phyloP scores from a whole-genome alignment of 73 alveolate species.

The Urostyla sp. region DNA sequence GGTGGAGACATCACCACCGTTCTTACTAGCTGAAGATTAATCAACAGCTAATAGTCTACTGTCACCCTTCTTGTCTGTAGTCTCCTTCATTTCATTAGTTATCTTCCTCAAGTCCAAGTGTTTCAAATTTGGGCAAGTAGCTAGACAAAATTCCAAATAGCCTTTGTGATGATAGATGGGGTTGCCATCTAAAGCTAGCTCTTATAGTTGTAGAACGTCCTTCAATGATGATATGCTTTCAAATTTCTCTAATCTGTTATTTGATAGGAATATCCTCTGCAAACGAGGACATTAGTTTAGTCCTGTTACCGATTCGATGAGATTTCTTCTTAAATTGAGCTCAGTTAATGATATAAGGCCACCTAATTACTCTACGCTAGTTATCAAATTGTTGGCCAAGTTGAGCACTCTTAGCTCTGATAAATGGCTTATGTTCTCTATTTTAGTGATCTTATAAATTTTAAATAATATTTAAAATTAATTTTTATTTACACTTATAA shows the following conservation, averaged over 20 bases:
- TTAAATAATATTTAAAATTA: too few species aligned
- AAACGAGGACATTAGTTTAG: slow-evolving; percentile 78
- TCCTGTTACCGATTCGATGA: slow-evolving; percentile 79
- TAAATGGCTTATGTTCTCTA: slow-evolving; percentile 84
- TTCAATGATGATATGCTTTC: slow-evolving; percentile 81
- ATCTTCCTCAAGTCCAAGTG: slow-evolving; percentile 68
- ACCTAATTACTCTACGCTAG: slow-evolving; percentile 82
- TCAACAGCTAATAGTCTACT: too few species aligned
- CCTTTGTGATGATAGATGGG: slow-evolving; percentile 76
- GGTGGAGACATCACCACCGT: slow-evolving; percentile 50
- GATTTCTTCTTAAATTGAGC: slow-evolving; percentile 82
- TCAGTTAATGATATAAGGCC: slow-evolving; percentile 83
- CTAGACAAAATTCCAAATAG: slow-evolving; percentile 71
- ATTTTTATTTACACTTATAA: too few species aligned
- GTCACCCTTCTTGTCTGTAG: too few species aligned
- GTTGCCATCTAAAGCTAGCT: slow-evolving; percentile 88
- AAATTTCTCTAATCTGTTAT: slow-evolving; percentile 82
- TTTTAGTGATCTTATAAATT: slow-evolving; percentile 86
- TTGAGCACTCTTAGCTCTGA: slow-evolving; percentile 86
- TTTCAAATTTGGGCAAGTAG: slow-evolving; percentile 69
- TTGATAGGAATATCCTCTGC: slow-evolving; percentile 84
- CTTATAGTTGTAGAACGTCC: slow-evolving; percentile 75
- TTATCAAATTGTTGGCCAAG: slow-evolving; percentile 87
- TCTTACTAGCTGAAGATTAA: too few species aligned
- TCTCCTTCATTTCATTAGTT: slow-evolving; percentile 65